Evolutionary conservation across 805 yeast species (phyloP).

Genomic region (Candida palmyrensis): DNA sequence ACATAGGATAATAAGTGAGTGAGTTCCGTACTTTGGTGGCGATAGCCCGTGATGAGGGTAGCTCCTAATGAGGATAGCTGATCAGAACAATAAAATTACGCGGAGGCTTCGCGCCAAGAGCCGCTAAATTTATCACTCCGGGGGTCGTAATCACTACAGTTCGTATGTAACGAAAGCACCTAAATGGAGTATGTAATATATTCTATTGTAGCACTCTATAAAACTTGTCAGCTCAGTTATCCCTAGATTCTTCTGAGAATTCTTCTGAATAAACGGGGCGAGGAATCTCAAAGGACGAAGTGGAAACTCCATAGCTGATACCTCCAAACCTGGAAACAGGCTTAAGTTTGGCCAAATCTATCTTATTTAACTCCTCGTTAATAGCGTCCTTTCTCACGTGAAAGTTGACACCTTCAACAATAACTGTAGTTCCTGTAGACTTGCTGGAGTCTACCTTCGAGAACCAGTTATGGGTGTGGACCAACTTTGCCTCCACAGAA

Average conservation of each 20-base stretch:
- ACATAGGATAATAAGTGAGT: no score
- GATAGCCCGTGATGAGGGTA: no score
- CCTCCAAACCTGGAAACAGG: conserved; percentile 53
- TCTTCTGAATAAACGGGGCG: conserved; percentile 34
- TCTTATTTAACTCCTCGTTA: conserved; percentile 28
- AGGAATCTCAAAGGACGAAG: conserved; percentile 41
- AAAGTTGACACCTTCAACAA: conserved; percentile 54
- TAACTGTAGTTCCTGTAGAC: conserved; percentile 32
- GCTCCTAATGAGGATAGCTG: no score
- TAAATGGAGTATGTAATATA: background rate
- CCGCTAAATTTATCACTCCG: background rate
- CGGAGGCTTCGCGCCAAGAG: background rate
- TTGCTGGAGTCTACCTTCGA: conserved; percentile 32
- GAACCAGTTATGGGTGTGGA: conserved; percentile 39
- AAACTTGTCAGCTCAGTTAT: background rate
- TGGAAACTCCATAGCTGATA: conserved; percentile 40
- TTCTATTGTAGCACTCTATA: background rate
- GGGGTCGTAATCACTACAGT: background rate
- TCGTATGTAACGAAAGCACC: background rate
- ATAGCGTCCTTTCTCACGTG: conserved; percentile 54
- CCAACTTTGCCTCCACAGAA: conserved; percentile 49
- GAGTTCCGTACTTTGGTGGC: no score
- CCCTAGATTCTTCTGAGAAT: background rate
- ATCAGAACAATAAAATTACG: background rate
- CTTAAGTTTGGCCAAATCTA: conserved; percentile 44